Evolutionary conservation across 2,329 filamentous ascomycete species (phyloP).

Genomic region (Aureobasidium mangrovei): DNA sequence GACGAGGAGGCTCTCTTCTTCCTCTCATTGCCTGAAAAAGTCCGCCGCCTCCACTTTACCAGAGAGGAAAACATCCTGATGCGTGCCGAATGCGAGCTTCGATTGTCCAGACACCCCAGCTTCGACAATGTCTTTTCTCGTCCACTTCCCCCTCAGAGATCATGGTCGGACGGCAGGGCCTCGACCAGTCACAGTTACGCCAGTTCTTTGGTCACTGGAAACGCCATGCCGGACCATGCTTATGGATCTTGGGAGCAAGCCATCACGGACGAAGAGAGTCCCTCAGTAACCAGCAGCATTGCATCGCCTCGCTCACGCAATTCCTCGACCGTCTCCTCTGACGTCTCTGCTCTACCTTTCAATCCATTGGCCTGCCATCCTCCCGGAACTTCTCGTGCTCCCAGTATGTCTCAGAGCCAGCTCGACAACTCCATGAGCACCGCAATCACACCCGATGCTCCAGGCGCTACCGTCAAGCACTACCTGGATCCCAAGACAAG

Average conservation of each 20-base stretch:
- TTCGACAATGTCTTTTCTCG: not conserved
- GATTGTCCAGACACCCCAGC: conserved; percentile 4
- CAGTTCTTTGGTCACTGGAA: not conserved
- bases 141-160: not conserved
- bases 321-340: not conserved
- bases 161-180: conserved; percentile 3
- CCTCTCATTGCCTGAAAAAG: conserved; percentile 61
- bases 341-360: not conserved
- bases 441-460: not conserved
- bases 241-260: not conserved
- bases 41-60: conserved; percentile 61
- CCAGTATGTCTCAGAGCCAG: not conserved
- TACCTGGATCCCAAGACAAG: conserved; percentile 87
- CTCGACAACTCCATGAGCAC: not conserved
- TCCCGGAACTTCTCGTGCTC: not conserved
- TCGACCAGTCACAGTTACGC: conserved; percentile 7
- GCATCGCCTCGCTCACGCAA: not conserved
- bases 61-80: conserved; percentile 60
- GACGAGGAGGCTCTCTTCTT: conserved; percentile 57
- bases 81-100: conserved; percentile 43
- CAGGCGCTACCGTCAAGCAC: conserved; percentile 41
- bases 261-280: not conserved
- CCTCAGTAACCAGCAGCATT: not conserved
- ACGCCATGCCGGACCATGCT: not conserved
- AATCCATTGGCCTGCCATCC: conserved; percentile 4